Base-by-base conservation (phyloP, 176 grass and related monocot genomes). In the Saccharum spontaneum region DNA sequence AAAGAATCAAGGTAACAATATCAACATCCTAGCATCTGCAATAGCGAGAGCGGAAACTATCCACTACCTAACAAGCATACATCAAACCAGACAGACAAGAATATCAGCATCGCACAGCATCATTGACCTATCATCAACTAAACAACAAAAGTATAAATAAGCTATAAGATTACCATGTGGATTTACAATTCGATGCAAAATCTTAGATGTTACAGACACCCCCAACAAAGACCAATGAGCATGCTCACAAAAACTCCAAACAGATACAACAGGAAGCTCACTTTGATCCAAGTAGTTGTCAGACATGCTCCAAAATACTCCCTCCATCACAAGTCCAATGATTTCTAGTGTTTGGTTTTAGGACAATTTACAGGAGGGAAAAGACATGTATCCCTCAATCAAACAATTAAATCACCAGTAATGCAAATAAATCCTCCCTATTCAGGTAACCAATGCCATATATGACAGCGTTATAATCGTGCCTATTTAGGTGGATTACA, bases 21-120 rank as follows among this genome's bases (percentile, higher is more conserved):
- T 82, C 45, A 85, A 63, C 57, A 67, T 72, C 33, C 34, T 46
- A 83, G 41, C 64, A 39, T 50, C 79, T 60, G n/a, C 80, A 87
- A 87, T 18, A 79, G 66, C n/a, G 7, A 54, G 5, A 26, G 3
- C n/a, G 16, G 16, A 75, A 80, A 77, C 43, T 33, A 86, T 39
- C 48, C 39, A 69, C 17, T 33, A 62, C 48, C 71, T 20, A 59
- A 40, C 12, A 83, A 67, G 59, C 60, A 78, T 59, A 24, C 20
- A 66, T 45, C 24, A 72, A 76, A 86, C 41, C 20, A 78, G 73
- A 61, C 18, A 77, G 9, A 44, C 6, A 71, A 39, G 48, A 82
- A 8, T 63, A 67, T 73, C 60, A 46, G 5, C 28, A 48, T 73
- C 67, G 20, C 10, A 4, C 37, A 67, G 20, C 26, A 60, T 40